phyloP scores from a whole-genome alignment of 805 yeast species.

The Lipomyces sp. region DNA sequence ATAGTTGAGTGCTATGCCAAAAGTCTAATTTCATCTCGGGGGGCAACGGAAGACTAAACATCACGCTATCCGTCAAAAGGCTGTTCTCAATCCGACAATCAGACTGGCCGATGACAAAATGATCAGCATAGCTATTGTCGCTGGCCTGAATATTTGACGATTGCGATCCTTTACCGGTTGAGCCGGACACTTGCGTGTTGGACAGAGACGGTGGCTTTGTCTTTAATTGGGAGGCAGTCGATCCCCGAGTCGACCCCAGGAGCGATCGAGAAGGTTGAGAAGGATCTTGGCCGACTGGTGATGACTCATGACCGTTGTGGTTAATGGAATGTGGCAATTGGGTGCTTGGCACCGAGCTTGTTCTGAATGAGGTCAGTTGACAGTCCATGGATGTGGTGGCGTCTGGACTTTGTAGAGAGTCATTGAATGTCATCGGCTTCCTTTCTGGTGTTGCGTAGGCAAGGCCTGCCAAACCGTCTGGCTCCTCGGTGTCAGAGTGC shows the following conservation, averaged over 20 bases:
- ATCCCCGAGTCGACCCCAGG: background rate
- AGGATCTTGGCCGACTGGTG: background rate
- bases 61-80: background rate
- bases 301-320: background rate
- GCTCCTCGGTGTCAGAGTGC: background rate
- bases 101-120: background rate
- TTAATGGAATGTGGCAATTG: background rate
- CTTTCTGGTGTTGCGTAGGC: background rate
- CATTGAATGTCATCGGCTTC: background rate
- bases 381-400: background rate
- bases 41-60: conserved; percentile 1
- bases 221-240: background rate
- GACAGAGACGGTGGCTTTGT: background rate
- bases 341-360: background rate
- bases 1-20: background rate
- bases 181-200: background rate
- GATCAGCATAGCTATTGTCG: background rate
- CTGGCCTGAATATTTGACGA: background rate
- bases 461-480: background rate
- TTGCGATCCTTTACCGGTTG: background rate
- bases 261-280: background rate
- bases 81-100: background rate
- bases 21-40: background rate
- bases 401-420: background rate
- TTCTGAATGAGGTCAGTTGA: background rate